Base-by-base conservation (phyloP, 1,139 yeast species). In the Debaryomyces psychrophilus region DNA sequence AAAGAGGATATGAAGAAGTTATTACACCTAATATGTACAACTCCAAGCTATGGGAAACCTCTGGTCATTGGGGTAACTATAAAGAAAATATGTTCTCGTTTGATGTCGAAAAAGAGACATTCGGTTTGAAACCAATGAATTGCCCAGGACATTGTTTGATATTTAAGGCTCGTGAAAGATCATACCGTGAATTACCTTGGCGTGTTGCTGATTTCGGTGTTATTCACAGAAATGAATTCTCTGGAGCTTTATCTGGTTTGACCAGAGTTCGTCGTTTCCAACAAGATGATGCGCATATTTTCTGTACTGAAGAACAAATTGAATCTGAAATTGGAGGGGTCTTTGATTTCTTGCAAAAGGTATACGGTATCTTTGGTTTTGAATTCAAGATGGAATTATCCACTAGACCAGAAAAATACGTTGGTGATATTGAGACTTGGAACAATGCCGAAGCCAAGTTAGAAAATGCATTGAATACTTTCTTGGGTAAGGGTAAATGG, bases 11-110 rank as follows among this genome's bases (percentile, higher is more conserved):
- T 67, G 97, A 93, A 56, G 99, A 93, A 76, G 98, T 93, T 54
- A 92, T 93, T 64, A 90, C 98, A 54, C 99, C 99, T 58, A 92
- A 93, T 73, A 90, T 93, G 96, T 93, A 81, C 80, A 90, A 90
- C 73, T 73, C 96, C 54, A 90, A 90, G 68, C 81, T 93, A 60
- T 93, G 99, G 99, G 95, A 90, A 74, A 87, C 93, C 48, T 90
- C 97, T 18, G 99, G 99, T 56, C 99, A 93, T 69, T 93, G 98
- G 98, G 96, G 81, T 42, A 92, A 93, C 71, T 93, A 93, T 72
- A 87, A 90, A 67, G 97, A 93, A 65, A 90, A 93, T 67, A 93
- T 93, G 98, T 93, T 93, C 65, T 76, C 93, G n/a, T 88, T 90
- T 60, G 97, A 90, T 44, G 96, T 90, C 50, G 97, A 92, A 71